Conservation (phyloP, 1,284 basidiomycete genomes). For the Marasmius oreades region DNA sequence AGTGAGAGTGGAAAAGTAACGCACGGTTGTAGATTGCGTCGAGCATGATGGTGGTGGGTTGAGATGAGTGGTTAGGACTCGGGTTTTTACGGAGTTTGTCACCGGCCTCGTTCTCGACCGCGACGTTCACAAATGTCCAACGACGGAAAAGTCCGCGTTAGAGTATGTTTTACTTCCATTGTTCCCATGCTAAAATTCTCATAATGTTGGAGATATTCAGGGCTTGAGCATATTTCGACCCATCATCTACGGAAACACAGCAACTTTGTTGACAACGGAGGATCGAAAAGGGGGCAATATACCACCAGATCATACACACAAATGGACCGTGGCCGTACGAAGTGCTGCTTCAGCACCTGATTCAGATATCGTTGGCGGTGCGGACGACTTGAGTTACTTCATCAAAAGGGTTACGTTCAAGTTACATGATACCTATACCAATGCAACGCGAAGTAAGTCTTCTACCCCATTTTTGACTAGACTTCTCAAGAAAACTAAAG, state of each 20-base stretch:
- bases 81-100: conserved; percentile 36
- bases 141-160: conserved; percentile 68
- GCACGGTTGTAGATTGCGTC: conserved; percentile 53
- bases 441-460: conserved; percentile 76
- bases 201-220: conserved; percentile 37
- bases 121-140: conserved; percentile 41
- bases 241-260: conserved; percentile 96
- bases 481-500: conserved; percentile 1
- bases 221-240: conserved; percentile 88
- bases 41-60: conserved; percentile 41
- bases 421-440: conserved; percentile 94
- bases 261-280: conserved; percentile 73
- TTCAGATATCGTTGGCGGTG: conserved; percentile 76
- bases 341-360: conserved; percentile 65
- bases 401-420: conserved; percentile 97
- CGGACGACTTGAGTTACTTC: conserved; percentile 85
- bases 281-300: conserved; percentile 57
- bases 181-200: conserved; percentile 14
- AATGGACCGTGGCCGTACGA: conserved; percentile 95
- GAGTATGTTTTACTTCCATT: conserved; percentile 45
- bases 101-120: conserved; percentile 9
- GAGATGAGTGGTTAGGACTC: conserved; percentile 19
- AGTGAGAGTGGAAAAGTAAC: neutral
- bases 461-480: neutral
- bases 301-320: conserved; percentile 84